phyloP scores from a whole-genome alignment of 2,329 filamentous ascomycete genomes.

The Drechslerella dactyloides region DNA sequence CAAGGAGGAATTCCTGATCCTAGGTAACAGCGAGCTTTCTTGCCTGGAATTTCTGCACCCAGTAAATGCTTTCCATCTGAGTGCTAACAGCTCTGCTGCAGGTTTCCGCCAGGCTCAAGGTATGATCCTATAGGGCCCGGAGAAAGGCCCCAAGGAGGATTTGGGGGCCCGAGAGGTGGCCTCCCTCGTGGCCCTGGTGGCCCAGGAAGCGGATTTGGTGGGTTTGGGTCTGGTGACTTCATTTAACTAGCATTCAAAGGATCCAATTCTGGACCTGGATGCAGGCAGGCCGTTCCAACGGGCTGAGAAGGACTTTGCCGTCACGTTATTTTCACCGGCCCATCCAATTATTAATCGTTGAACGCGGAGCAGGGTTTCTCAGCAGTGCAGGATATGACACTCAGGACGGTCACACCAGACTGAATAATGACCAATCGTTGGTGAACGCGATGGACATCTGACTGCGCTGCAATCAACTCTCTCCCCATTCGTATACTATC shows the following conservation, averaged over 20 bases:
- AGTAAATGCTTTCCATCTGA: constrained; percentile 55
- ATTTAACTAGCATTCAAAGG: constrained; percentile 58
- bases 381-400: not conserved
- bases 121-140: constrained; percentile 87
- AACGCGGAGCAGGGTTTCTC: not conserved
- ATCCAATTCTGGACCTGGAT: constrained; percentile 34
- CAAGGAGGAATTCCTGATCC: constrained; percentile 58
- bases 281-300: constrained; percentile 15
- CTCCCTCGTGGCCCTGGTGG: constrained; percentile 59
- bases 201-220: constrained; percentile 58
- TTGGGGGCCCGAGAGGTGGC: constrained; percentile 53
- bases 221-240: constrained; percentile 63
- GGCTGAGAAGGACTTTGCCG: constrained; percentile 22
- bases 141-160: constrained; percentile 62
- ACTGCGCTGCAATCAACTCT: not conserved
- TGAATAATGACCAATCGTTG: constrained; percentile 30
- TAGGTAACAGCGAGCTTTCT: constrained; percentile 9
- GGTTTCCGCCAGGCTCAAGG: constrained; percentile 83
- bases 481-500: not conserved
- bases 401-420: constrained; percentile 6
- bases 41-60: not conserved
- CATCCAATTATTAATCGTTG: constrained; percentile 20
- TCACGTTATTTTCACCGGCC: constrained; percentile 15
- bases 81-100: constrained; percentile 64
- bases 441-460: not conserved